Conservation (phyloP, 1,284 basidiomycete genomes). For the Irpex lacteus region DNA sequence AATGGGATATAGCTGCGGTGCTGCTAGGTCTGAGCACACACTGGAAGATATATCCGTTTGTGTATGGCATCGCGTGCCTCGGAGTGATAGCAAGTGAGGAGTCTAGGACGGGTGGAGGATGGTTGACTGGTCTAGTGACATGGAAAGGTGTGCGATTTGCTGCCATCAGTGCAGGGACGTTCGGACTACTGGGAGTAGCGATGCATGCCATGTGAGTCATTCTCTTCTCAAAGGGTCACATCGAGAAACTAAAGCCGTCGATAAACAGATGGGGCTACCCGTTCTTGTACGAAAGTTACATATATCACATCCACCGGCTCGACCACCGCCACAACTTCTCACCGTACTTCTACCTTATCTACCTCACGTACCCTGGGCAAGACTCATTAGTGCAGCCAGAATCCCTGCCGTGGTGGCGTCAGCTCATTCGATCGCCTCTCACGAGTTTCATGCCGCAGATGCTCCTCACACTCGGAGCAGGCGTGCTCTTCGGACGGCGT, state of each 20-base stretch:
- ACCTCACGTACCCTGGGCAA: conserved; percentile 65
- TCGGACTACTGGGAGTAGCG: conserved; percentile 58
- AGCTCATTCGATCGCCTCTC: conserved; percentile 57
- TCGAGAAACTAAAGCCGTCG: too few relatives aligned
- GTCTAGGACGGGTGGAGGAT: conserved; percentile 10
- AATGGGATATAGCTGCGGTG: conserved; percentile 64
- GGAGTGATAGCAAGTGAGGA: conserved; percentile 51
- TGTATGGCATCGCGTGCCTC: conserved; percentile 83
- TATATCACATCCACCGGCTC: conserved; percentile 88
- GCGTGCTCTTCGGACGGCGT: conserved; percentile 58
- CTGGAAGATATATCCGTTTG: conserved; percentile 95
- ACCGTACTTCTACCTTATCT: conserved; percentile 94
- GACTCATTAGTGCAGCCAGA: conserved; percentile 23
- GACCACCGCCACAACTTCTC: conserved; percentile 99
- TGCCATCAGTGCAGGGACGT: conserved; percentile 64
- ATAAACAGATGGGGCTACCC: conserved; percentile 84
- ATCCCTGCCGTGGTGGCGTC: conserved; percentile 43
- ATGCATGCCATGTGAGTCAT: conserved; percentile 76
- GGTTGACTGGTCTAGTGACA: conserved; percentile 46
- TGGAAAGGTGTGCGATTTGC: conserved; percentile 65
- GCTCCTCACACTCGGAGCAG: conserved; percentile 60
- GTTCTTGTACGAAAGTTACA: conserved; percentile 89
- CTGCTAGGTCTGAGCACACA: conserved; percentile 80
- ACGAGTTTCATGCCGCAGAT: conserved; percentile 78
- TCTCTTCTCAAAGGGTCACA: too few relatives aligned